Percentiles rank a stretch among this genome's conserved stretches.
Conservation (phyloP, 495 filamentous ascomycete genomes). For the Lophiotrema nucula region DNA sequence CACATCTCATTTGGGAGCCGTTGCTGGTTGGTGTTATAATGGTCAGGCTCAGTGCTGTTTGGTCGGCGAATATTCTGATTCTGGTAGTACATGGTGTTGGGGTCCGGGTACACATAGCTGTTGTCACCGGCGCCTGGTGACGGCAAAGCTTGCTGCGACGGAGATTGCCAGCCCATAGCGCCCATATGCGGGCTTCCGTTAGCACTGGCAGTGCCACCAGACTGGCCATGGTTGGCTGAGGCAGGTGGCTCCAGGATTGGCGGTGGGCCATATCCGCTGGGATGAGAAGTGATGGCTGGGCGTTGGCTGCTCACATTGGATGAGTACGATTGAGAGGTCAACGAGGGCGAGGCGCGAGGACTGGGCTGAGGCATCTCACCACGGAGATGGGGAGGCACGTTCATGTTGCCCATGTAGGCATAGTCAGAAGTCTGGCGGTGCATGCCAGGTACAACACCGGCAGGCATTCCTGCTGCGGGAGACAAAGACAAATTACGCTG, state of each 20-base stretch:
- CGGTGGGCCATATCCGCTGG: slow-evolving; percentile 74
- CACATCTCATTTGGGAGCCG: slow-evolving; percentile 35
- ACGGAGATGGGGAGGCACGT: slow-evolving; percentile 80
- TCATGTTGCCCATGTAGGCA: slow-evolving; percentile 61
- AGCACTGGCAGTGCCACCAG: slow-evolving; percentile 34
- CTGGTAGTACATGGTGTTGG: slow-evolving; percentile 42
- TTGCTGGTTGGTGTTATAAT: slow-evolving; percentile 40
- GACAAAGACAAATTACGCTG: slow-evolving; percentile 75
- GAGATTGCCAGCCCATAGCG: slow-evolving; percentile 44
- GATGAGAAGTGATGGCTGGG: slow-evolving; percentile 77
- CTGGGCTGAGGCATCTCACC: slow-evolving; percentile 73
- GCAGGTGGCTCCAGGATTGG: slow-evolving; percentile 81
- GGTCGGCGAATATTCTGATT: slow-evolving; percentile 40
- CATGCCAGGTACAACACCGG: slow-evolving; percentile 62
- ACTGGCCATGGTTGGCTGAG: slow-evolving; percentile 40
- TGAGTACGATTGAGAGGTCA: slow-evolving; percentile 60
- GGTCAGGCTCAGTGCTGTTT: slow-evolving; percentile 44
- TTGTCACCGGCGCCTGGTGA: slow-evolving; percentile 34
- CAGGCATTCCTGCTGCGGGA: slow-evolving; percentile 70
- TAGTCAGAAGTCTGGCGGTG: slow-evolving; percentile 65
- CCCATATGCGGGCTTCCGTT: slow-evolving; percentile 45
- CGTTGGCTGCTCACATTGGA: slow-evolving; percentile 54
- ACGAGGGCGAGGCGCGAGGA: slow-evolving; percentile 65
- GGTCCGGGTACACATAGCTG: slow-evolving; percentile 44
- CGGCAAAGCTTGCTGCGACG: slow-evolving; percentile 37